These are phyloP conservation scores for Hypericum perforatum DNA, from an alignment of 345 rosid species.

Conservation along the genomic window DNA sequence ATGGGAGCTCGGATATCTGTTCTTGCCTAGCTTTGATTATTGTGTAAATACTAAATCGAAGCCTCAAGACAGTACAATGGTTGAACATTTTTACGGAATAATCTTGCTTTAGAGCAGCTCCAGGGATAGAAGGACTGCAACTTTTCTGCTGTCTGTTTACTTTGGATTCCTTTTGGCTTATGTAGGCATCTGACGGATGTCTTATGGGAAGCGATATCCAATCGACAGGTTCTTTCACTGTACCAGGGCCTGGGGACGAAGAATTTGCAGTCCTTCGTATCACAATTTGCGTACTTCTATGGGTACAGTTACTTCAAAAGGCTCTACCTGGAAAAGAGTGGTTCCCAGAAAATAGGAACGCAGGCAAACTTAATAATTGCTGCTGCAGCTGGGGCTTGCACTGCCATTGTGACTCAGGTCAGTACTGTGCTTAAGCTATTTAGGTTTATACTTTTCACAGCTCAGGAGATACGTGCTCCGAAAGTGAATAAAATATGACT, in stretches of 20 bases:
- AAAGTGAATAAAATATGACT: no score
- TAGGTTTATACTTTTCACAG: no score
- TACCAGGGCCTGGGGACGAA: conserved; percentile 96
- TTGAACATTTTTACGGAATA: no score
- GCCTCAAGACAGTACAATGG: no score
- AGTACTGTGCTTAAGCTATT: conserved; percentile 4
- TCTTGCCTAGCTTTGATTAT: no score
- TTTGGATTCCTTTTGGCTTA: conserved; percentile 9
- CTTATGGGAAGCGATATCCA: conserved; percentile 76
- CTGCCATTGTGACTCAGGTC: conserved; percentile 67
- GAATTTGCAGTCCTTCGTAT: conserved; percentile 77
- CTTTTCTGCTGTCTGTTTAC: no score
- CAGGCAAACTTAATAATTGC: conserved; percentile 74
- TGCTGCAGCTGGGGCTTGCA: conserved; percentile 85
- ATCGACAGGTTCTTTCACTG: conserved; percentile 51
- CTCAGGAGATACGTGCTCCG: no score
- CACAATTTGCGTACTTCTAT: conserved; percentile 83
- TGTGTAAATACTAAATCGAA: no score
- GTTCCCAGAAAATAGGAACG: conserved; percentile 61
- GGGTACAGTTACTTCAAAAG: conserved; percentile 89
- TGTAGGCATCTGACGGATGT: conserved; percentile 81
- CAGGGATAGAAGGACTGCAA: no score
- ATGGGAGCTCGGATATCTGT: no score
- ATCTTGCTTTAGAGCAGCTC: no score
- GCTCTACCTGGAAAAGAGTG: conserved; percentile 54